These are phyloP conservation scores for Didymella keratinophila DNA, from an alignment of 2,329 filamentous ascomycete species.

Conservation along the genomic window DNA sequence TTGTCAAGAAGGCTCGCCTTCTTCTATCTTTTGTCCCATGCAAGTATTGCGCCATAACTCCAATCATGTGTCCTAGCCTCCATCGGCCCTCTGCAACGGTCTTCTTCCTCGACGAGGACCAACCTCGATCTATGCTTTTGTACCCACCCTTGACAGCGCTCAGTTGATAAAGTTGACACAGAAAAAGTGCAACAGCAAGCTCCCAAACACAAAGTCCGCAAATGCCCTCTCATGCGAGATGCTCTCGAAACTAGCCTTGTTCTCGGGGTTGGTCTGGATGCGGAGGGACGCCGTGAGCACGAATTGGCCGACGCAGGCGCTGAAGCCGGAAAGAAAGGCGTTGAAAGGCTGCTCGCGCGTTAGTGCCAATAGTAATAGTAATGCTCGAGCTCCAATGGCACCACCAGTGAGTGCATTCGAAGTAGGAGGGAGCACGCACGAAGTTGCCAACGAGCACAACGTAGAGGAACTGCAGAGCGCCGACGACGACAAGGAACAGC, in stretches of 20 bases:
- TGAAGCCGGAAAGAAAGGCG: slow-evolving; percentile 95
- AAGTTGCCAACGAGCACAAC: slow-evolving; percentile 93
- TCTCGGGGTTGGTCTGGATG: slow-evolving; percentile 88
- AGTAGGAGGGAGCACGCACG: slow-evolving; percentile 65
- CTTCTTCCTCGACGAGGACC: background rate
- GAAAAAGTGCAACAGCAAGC: slow-evolving; percentile 96
- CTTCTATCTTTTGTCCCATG: slow-evolving; percentile 1
- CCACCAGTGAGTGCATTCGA: background rate
- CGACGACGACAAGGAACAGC: slow-evolving; percentile 83
- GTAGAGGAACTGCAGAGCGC: slow-evolving; percentile 91
- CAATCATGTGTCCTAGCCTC: background rate
- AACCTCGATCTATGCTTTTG: background rate
- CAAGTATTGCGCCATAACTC: slow-evolving; percentile 19
- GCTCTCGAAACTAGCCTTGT: slow-evolving; percentile 77
- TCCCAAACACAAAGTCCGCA: slow-evolving; percentile 94
- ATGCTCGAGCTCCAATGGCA: background rate
- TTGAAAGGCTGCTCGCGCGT: slow-evolving; percentile 84
- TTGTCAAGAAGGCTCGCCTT: background rate
- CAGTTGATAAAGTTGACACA: slow-evolving; percentile 99
- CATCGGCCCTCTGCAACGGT: background rate
- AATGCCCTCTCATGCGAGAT: slow-evolving; percentile 90
- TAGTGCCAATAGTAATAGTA: slow-evolving; percentile 6
- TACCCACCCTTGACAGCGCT: slow-evolving; percentile 27
- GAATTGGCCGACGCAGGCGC: slow-evolving; percentile 94
- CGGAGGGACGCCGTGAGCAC: slow-evolving; percentile 89